Evolutionary conservation across 1,284 basidiomycete genomes (phyloP).

Genomic region (Macrocybe sp.): DNA sequence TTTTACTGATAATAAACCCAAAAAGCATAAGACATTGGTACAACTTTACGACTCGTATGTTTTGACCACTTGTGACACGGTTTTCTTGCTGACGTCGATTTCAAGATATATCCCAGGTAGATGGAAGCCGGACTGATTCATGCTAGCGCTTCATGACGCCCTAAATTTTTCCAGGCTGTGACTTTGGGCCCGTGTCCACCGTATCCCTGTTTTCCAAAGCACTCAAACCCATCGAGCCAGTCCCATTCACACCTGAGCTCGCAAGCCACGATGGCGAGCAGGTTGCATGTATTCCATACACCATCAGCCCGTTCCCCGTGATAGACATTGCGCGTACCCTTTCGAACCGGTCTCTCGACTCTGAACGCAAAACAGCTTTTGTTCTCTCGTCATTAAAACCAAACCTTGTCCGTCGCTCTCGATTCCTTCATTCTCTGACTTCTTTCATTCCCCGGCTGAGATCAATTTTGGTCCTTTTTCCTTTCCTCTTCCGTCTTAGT

Average conservation of each 20-base stretch:
- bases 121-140: neutral
- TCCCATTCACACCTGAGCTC: slow-evolving; percentile 33
- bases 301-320: slow-evolving; percentile 32
- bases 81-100: slow-evolving; percentile 4
- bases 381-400: slow-evolving; percentile 25
- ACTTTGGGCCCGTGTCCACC: slow-evolving; percentile 30
- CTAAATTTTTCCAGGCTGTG: slow-evolving; percentile 24
- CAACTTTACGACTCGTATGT: slow-evolving; percentile 19
- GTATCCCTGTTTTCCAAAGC: slow-evolving; percentile 22
- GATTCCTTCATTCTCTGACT: too few relatives aligned
- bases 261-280: slow-evolving; percentile 28
- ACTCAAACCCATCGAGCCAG: slow-evolving; percentile 13
- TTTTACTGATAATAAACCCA: neutral
- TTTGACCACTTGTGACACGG: neutral
- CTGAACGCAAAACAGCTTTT: slow-evolving; percentile 21
- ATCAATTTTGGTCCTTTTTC: neutral
- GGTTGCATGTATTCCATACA: slow-evolving; percentile 36
- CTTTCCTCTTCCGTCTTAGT: slow-evolving; percentile 15
- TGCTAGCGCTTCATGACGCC: neutral
- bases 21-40: slow-evolving; percentile 11
- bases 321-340: slow-evolving; percentile 23
- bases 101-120: slow-evolving; percentile 38
- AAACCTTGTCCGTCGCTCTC: slow-evolving; percentile 19
- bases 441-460: neutral
- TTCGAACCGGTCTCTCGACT: slow-evolving; percentile 17